phyloP scores from a whole-genome alignment of 805 yeast genomes.

The Metschnikowia chrysomelidarum region DNA sequence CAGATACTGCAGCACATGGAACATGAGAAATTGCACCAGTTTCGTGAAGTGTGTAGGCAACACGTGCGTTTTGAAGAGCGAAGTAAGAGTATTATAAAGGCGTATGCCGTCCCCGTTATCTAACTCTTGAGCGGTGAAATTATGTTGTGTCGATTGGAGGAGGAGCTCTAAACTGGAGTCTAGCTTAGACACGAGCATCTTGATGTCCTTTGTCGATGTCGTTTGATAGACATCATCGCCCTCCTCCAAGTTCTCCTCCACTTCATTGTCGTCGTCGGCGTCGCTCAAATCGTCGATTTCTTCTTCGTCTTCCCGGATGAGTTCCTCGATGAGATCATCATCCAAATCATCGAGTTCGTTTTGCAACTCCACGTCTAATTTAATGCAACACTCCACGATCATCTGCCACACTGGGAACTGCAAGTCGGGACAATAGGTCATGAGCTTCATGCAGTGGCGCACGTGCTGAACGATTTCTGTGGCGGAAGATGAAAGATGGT shows the following conservation, averaged over 20 bases:
- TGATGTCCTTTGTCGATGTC: constrained; percentile 44
- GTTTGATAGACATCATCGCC: constrained; percentile 36
- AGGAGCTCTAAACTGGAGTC: constrained; percentile 66
- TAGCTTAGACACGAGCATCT: constrained; percentile 60
- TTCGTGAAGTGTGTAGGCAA: constrained; percentile 91
- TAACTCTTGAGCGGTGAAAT: constrained; percentile 50
- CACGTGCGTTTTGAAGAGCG: constrained; percentile 77
- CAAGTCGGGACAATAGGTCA: constrained; percentile 73
- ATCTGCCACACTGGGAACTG: constrained; percentile 76
- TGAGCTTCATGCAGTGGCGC: constrained; percentile 55
- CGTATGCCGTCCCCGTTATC: constrained; percentile 63
- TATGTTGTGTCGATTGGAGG: constrained; percentile 47
- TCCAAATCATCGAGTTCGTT: constrained; percentile 84
- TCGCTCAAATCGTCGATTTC: constrained; percentile 37
- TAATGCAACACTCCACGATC: constrained; percentile 74
- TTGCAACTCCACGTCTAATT: constrained; percentile 88
- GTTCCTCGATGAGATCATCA: constrained; percentile 59
- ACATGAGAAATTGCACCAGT: constrained; percentile 80
- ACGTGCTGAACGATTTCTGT: constrained; percentile 60
- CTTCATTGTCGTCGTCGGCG: constrained; percentile 17
- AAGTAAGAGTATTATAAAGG: constrained; percentile 69
- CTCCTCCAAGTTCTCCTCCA: constrained; percentile 22
- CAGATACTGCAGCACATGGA: constrained; percentile 77
- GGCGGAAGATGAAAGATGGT: constrained; percentile 60
- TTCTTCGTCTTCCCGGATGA: constrained; percentile 45